Conservation (phyloP, 345 rosid genomes). For the Hibiscus trionum region DNA sequence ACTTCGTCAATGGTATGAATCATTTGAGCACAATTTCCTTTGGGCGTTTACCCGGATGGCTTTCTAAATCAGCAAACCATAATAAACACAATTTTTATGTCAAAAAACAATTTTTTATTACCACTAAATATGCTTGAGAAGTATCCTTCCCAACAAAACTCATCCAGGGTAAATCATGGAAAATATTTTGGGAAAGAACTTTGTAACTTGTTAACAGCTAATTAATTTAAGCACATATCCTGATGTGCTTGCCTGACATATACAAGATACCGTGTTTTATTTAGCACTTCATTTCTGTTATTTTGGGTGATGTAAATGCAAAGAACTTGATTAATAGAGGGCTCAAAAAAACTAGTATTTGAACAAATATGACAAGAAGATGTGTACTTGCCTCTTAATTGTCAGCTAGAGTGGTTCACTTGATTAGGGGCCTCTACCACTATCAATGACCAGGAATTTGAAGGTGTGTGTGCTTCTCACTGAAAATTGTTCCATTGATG, state of each 20-base stretch:
- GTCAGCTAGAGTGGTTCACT: neutral
- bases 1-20: neutral
- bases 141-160: neutral
- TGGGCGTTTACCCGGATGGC: neutral
- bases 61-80: neutral
- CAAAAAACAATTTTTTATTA: neutral
- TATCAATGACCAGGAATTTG: neutral
- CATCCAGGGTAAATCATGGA: neutral
- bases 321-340: neutral
- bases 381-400: slow-evolving; percentile 10
- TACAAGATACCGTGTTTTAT: neutral
- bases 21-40: neutral
- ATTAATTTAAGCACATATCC: neutral
- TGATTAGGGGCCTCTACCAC: neutral
- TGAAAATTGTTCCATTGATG: neutral
- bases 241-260: neutral
- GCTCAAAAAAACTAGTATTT: neutral
- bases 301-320: neutral
- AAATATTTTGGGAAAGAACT: slow-evolving; percentile 3
- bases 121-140: neutral
- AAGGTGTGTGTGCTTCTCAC: neutral
- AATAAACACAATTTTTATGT: neutral
- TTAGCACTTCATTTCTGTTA: neutral
- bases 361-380: neutral
- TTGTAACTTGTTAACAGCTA: neutral